Evolutionary conservation across 106 monocot genomes (phyloP), one percentile per base, ranked within the genome.

Genomic region (Dioscorea zingiberensis): DNA sequence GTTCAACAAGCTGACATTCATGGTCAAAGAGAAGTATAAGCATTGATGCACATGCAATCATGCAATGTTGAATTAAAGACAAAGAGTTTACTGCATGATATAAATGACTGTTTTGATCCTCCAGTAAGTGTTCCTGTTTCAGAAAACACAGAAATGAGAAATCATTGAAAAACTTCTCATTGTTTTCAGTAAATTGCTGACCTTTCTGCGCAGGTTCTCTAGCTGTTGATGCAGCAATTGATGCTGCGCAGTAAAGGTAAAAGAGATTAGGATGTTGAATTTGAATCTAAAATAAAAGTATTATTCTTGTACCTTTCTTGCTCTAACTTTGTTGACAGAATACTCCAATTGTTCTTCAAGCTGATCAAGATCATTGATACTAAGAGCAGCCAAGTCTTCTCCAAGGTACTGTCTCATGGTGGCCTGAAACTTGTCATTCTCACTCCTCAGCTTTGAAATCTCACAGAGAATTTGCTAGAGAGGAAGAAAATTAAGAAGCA

Each of bases 281-380:
- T n/a, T n/a, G n/a, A n/a, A n/a, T n/a, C n/a, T n/a, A n/a, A n/a
- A n/a, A n/a, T n/a, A n/a, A n/a, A n/a, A n/a, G n/a, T n/a, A n/a
- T n/a, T n/a, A n/a, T n/a, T n/a, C n/a, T n/a, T n/a, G 44, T 70
- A 93, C 90, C 94, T 94, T 94, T 63, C 80, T 79, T 12, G n/a
- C 54, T 58, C 84, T 76, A 73, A 90, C 80, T 56, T 85, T 94
- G 61, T 64, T 63, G n/a, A 85, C 69, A 3, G 94, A 86, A 30
- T 73, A 62, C 73, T 84, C 82, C 13, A 94, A 56, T 21, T 90
- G 86, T 21, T 79, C 74, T 60, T 94, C 94, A 38, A 94, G 84
- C 3, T 78, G 79, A 58, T 69, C 73, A 29, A 90, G 55, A 26
- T 87, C 84, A 71, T 71, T 62, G 13, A 79, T 0, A 24, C 66